A percentile compares a stretch with the other conserved stretches of the same genome.
Conservation (phyloP, 352 stramenopile genomes). For the Phytophthora vignae region DNA sequence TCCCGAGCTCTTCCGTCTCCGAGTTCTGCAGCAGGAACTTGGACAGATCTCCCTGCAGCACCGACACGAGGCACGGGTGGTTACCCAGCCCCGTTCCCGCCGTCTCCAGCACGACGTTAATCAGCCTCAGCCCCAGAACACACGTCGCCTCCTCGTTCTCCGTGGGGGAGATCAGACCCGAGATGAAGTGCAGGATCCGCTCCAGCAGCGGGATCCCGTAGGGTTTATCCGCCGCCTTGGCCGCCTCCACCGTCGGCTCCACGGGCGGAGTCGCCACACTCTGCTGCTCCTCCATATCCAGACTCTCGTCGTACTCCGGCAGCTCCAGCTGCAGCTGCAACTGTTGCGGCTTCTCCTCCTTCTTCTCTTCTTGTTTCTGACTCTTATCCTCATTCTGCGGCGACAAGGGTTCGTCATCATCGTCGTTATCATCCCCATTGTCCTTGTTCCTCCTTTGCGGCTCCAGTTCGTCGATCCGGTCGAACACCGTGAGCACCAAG, state of each 20-base stretch:
- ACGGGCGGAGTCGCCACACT: not conserved
- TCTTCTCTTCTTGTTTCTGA: slow-evolving; percentile 9
- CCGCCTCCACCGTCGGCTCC: slow-evolving; percentile 16
- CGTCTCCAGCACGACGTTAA: slow-evolving; percentile 98
- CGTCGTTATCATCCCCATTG: slow-evolving; percentile 2
- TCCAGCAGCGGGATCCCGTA: slow-evolving; percentile 93
- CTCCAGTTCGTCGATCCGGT: slow-evolving; percentile 84
- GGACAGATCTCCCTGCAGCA: slow-evolving; percentile 95
- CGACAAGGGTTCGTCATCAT: slow-evolving; percentile 4
- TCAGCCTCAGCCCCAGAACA: slow-evolving; percentile 93
- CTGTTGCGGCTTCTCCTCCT: not conserved
- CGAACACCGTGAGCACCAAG: slow-evolving; percentile 97
- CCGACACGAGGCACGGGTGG: slow-evolving; percentile 83
- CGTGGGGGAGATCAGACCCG: slow-evolving; percentile 92
- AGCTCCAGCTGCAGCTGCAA: slow-evolving; percentile 14
- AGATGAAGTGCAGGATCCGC: slow-evolving; percentile 94
- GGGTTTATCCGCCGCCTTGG: slow-evolving; percentile 43
- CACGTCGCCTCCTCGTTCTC: slow-evolving; percentile 91
- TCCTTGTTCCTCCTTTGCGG: slow-evolving; percentile 15
- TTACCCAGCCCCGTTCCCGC: slow-evolving; percentile 86
- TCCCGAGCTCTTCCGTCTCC: slow-evolving; percentile 94
- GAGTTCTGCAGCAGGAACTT: slow-evolving; percentile 97
- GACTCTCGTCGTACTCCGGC: slow-evolving; percentile 33
- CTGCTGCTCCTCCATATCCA: slow-evolving; percentile 30
- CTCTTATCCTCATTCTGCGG: not conserved